Conservation (phyloP, 1,284 basidiomycete species). For the Ceratobasidium sp. region DNA sequence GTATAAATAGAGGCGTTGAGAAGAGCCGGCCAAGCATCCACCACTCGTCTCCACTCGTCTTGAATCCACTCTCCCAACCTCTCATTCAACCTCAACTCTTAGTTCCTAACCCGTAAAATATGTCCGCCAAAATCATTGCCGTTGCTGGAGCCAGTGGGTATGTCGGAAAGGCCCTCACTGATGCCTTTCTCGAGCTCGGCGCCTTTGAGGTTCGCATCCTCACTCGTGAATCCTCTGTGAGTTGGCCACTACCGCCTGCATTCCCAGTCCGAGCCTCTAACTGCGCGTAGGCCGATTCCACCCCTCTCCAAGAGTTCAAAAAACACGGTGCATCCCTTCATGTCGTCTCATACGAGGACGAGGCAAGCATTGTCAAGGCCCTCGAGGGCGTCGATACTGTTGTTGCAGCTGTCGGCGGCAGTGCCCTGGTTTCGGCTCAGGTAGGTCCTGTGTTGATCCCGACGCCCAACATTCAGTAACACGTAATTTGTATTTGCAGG, state of each 20-base stretch:
- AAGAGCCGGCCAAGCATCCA: no score
- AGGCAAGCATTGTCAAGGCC: slow-evolving; percentile 29
- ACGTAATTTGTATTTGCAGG: not conserved
- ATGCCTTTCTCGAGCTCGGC: slow-evolving; percentile 1
- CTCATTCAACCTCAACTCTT: not conserved
- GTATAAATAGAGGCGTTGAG: no score
- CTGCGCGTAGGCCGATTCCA: not conserved
- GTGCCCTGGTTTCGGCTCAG: slow-evolving; percentile 18
- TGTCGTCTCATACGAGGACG: slow-evolving; percentile 28
- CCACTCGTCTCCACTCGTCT: not conserved
- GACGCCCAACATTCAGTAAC: not conserved
- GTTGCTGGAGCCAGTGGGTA: slow-evolving; percentile 31
- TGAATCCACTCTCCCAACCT: not conserved
- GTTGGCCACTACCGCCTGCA: not conserved
- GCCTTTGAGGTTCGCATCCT: slow-evolving; percentile 32
- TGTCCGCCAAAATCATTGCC: slow-evolving; percentile 34
- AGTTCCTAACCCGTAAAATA: not conserved
- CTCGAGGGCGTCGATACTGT: slow-evolving; percentile 38
- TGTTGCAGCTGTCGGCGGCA: slow-evolving; percentile 2
- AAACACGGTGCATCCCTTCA: slow-evolving; percentile 15
- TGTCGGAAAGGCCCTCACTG: slow-evolving; percentile 29
- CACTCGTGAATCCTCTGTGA: slow-evolving; percentile 28
- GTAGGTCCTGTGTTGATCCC: not conserved
- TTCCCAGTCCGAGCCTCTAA: not conserved
- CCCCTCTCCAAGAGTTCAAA: slow-evolving; percentile 29